Evolutionary conservation across 768 basidiomycete species (phyloP), one percentile per base, ranked within the genome.

Genomic region (Lentinus tigrinus): DNA sequence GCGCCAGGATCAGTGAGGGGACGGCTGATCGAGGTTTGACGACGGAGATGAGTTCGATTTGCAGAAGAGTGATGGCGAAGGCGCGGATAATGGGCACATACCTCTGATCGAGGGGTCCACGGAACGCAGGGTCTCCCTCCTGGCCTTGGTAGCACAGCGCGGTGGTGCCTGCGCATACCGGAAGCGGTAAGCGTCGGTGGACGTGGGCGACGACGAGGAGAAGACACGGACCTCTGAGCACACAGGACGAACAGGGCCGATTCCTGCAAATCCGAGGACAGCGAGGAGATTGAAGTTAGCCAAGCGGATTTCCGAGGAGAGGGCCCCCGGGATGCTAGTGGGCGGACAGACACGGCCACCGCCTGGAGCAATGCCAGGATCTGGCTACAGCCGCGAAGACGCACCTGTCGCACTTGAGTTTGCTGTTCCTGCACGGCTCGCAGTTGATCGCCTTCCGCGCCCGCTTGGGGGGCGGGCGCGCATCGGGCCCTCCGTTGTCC

Each of bases 391-490:
- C 39, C 28, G 57, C 47, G 48, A 36, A 55, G 63, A 72, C 74
- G 44, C 55, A 88, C 90, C 90, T 85, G 73, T 93, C 91, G 76
- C 91, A 93, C 74, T 93, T 92, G 65, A 93, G 83, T 74, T 93
- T 91, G 78, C 87, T 89, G 65, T 85, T 88, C 68, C 91, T 81
- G 75, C 91, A 93, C 3, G 91, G 91, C 65, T 91, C 90, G 68
- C 91, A 93, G 74, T 93, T 93, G 65, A 93, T 91, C 17, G 91
- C 90, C 69, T 93, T 93, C 58, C 91, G 79, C 0, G 91, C 88
- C 46, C 91, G 85, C 73, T 93, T 93, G 23, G 89, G 85, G 3
- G 89, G 88, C 0, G 87, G 87, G 51, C 60, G 60, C 39, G 52
- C 34, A 26, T 61, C 60, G 24, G 56, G 44, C 51, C 46, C 48